Base-by-base conservation (phyloP, 192 early-diverging fungal genomes). In the Umbelopsis vinacea region DNA sequence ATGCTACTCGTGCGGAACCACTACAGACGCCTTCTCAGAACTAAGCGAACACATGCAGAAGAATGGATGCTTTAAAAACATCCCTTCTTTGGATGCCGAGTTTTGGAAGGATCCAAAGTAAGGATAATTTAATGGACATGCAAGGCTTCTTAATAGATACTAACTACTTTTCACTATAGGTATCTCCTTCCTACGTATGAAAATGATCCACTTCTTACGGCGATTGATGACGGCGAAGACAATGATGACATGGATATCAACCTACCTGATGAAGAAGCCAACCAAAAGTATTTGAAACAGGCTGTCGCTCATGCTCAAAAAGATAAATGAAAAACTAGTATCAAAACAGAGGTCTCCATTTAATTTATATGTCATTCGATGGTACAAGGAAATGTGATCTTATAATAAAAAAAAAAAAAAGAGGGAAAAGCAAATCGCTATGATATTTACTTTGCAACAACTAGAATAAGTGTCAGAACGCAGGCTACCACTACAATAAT, bases 201-300 rank as follows among this genome's bases (percentile, higher is more conserved):
- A 38, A 89, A 89, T 72, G 96, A 98, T 74, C 96, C 95, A 12
- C 77, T 98, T 24, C 73, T 98, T 71, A 92, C 90, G 76, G 89
- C 87, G 66, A 82, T 89, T 69, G 88, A 88, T 68, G 91, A 95
- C 69, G 86, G 80, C 35, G 87, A 86, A 35, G 86, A 84, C 37
- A 87, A 87, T n/a, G 87, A 89, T 22, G 89, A 87, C 17, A 67
- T 71, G 38, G 68, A 79, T 38, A 14, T 67, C 12, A 26, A 33
- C 23, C 24, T 79, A 1, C 67, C 77, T 10, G 77, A 79, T 71
- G 69, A 53, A 9, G 73, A 74, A 29, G 77, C 77, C 46, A 79
- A 79, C 33, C 70, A 68, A 19, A 79, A 74, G 43, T 79, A 72
- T 66, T n/a, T 69, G 2, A 21, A 67, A 48, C 37, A 77, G 46